These are phyloP conservation scores for Aspergillus bombycis DNA, from an alignment of 2,329 filamentous ascomycete genomes.

Conservation along the genomic window DNA sequence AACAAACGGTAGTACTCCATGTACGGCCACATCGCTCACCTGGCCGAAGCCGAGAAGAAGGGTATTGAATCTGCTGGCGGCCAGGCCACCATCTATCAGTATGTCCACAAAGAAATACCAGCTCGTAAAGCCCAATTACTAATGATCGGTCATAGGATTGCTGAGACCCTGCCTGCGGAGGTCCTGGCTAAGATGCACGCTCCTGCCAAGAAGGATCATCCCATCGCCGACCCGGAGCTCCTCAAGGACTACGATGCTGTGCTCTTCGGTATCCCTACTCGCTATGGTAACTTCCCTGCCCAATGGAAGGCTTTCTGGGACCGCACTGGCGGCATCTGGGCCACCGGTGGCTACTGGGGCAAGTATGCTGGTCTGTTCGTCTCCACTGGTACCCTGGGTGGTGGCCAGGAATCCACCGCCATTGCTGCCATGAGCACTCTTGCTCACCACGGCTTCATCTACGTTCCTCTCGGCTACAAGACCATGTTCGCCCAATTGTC, in stretches of 20 bases:
- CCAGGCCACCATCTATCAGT: constrained; percentile 79
- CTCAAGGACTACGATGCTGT: constrained; percentile 83
- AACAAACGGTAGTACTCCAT: constrained; percentile 72
- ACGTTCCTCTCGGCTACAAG: constrained; percentile 92
- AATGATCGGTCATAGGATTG: constrained; percentile 55
- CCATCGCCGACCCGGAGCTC: constrained; percentile 61
- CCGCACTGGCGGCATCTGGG: constrained; percentile 84
- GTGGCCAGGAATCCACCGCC: constrained; percentile 90
- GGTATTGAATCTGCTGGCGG: constrained; percentile 89
- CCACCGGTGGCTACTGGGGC: constrained; percentile 73
- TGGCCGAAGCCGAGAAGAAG: constrained; percentile 88
- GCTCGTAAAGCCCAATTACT: constrained; percentile 9
- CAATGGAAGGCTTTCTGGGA: constrained; percentile 93
- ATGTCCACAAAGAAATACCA: constrained; percentile 32
- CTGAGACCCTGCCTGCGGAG: constrained; percentile 83
- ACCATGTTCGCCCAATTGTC: constrained; percentile 71
- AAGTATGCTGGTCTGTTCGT: constrained; percentile 93
- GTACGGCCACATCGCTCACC: constrained; percentile 84
- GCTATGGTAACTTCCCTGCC: constrained; percentile 95
- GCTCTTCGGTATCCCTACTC: constrained; percentile 91
- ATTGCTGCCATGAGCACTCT: constrained; percentile 82
- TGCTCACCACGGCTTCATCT: constrained; percentile 91
- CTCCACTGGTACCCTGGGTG: constrained; percentile 79
- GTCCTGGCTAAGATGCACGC: constrained; percentile 91
- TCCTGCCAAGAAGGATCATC: constrained; percentile 71